Evolutionary conservation across 1,284 basidiomycete species (phyloP), one percentile per base, ranked within the genome.

Genomic region (Xanthoconium separans): DNA sequence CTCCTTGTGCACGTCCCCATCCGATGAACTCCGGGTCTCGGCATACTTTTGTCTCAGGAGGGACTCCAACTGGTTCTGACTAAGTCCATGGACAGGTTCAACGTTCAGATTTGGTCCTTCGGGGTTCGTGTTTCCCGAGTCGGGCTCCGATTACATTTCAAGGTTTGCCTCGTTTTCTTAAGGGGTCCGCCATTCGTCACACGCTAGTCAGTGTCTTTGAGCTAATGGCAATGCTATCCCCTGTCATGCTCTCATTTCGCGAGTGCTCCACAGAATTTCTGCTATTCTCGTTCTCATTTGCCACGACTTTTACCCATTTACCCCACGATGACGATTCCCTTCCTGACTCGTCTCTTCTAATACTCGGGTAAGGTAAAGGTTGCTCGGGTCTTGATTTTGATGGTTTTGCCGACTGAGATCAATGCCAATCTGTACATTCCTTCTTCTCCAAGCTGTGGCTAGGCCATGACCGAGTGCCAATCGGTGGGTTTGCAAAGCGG

Each of bases 261-360:
- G 50, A 50, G 12, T 54, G 48, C 60, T 65, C 62, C 63, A 65
- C 62, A 56, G 24, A 57, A 47, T 51, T 48, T 45, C 44, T 42
- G 37, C 42, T 18, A 34, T 55, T 61, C 45, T 53, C 39, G 18
- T 53, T 54, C 56, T 18, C 54, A 48, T 51, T 33, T 40, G 13
- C 31, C 47, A 50, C 51, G 2, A 30, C 10, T 44, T 37, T 55
- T 51, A 27, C 41, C 39, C 57, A 50, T 47, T 55, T 61, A 58
- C 62, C 64, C 62, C 65, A 60, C 52, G 52, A 59, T 66, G 63
- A 65, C 51, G 60, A 36, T 29, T 44, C 37, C 52, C 54, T 54
- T 58, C 40, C 22, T 34, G 46, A 45, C 20, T 1, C 22, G 27
- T 24, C n/a, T 49, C 22, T 20, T 29, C 31, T 30, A 39, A 33